Base-by-base conservation (phyloP, 805 yeast genomes). In the Wickerhamiella spandovensis region DNA sequence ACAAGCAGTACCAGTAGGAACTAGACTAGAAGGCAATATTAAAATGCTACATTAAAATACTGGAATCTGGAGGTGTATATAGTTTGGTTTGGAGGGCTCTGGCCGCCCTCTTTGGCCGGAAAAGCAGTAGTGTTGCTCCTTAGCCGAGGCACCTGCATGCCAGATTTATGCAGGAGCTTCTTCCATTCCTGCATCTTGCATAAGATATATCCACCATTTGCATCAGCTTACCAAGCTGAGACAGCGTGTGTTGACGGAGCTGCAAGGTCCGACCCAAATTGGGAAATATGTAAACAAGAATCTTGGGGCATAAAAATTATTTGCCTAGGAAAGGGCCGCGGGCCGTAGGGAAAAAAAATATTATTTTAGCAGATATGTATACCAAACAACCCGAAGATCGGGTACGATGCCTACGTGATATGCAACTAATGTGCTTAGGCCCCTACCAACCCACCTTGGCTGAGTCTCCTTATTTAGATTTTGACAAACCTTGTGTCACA, bases 1-100 rank as follows among this genome's bases (percentile, higher is more conserved):
- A 88, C 64, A 79, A 81, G 25, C 87, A 83, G 61, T 87, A 77
- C 51, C 24, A 35, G n/a, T 8, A 35, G 13, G 7, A 28, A 9
- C 15, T 28, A n/a, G n/a, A n/a, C n/a, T n/a, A n/a, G n/a, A n/a
- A n/a, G n/a, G n/a, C n/a, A n/a, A n/a, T n/a, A n/a, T n/a, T n/a
- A n/a, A n/a, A n/a, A n/a, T n/a, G n/a, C n/a, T n/a, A n/a, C n/a
- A n/a, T n/a, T n/a, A n/a, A n/a, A n/a, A n/a, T n/a, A n/a, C n/a
- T n/a, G n/a, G n/a, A n/a, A n/a, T n/a, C n/a, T n/a, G n/a, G n/a
- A n/a, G n/a, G n/a, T n/a, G n/a, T n/a, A n/a, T n/a, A n/a, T n/a
- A n/a, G n/a, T n/a, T n/a, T n/a, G n/a, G n/a, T n/a, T n/a, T n/a
- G n/a, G n/a, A n/a, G n/a, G n/a, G n/a, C n/a, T n/a, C n/a, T n/a